Conservation (phyloP, 768 basidiomycete species). For the Phaffia australis region DNA sequence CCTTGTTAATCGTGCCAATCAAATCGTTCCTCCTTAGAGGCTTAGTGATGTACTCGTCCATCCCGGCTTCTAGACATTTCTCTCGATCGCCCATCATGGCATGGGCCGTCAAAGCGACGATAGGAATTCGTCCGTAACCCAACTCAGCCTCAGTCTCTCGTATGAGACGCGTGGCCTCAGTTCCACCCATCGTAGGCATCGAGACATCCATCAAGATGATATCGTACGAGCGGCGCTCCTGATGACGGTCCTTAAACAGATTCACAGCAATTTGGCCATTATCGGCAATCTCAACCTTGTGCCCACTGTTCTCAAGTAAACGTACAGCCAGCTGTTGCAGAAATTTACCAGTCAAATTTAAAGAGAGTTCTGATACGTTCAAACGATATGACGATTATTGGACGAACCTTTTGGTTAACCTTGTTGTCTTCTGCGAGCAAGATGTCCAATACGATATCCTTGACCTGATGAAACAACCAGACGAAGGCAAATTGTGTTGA, state of each 20-base stretch:
- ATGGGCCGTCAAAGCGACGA: slow-evolving; percentile 93
- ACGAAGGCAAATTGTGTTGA: background rate
- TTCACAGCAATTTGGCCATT: slow-evolving; percentile 42
- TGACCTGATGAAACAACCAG: slow-evolving; percentile 39
- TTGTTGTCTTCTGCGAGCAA: slow-evolving; percentile 88
- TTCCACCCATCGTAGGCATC: slow-evolving; percentile 69
- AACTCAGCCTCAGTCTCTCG: slow-evolving; percentile 69
- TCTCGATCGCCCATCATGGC: slow-evolving; percentile 50
- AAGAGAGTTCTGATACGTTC: background rate
- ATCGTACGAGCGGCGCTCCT: slow-evolving; percentile 66
- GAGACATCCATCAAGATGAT: slow-evolving; percentile 60
- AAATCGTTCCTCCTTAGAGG: slow-evolving; percentile 35
- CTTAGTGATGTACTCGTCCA: slow-evolving; percentile 35
- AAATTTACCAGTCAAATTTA: slow-evolving; percentile 52
- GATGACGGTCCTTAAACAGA: slow-evolving; percentile 36
- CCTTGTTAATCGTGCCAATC: slow-evolving; percentile 35
- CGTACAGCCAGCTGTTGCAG: slow-evolving; percentile 66
- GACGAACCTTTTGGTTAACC: slow-evolving; percentile 17
- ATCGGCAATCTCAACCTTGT: slow-evolving; percentile 91
- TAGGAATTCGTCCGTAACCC: slow-evolving; percentile 63
- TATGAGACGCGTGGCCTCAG: slow-evolving; percentile 80
- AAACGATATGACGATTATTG: background rate
- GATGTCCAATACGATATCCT: slow-evolving; percentile 79
- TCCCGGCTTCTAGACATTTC: slow-evolving; percentile 37
- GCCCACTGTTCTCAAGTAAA: slow-evolving; percentile 91